Evolutionary conservation across 257 asterid genomes (phyloP).

Genomic region (Lantana camara): DNA sequence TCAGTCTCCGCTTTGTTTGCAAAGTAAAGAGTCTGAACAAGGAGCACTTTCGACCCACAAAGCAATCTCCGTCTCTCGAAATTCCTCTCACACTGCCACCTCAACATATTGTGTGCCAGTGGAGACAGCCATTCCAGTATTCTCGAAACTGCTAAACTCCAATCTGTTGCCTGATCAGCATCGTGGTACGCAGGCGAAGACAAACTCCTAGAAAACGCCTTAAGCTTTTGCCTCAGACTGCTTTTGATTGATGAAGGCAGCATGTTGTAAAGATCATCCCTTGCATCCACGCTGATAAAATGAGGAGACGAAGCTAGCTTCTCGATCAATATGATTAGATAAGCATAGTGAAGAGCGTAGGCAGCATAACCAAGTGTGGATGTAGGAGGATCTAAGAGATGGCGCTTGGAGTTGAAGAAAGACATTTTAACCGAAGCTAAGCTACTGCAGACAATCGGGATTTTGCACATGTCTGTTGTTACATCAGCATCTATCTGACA

Average conservation of each 20-base stretch:
- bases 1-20: conserved; percentile 63
- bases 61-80: conserved; percentile 61
- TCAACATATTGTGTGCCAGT: conserved; percentile 70
- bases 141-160: conserved; percentile 51
- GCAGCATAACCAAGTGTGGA: conserved; percentile 70
- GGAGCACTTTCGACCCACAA: conserved; percentile 66
- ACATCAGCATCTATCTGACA: conserved; percentile 25
- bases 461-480: conserved; percentile 12
- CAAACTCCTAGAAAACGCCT: conserved; percentile 31
- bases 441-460: conserved; percentile 21
- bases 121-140: conserved; percentile 79
- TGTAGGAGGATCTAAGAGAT: conserved; percentile 37
- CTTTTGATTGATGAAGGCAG: conserved; percentile 61
- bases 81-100: conserved; percentile 78
- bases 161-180: conserved; percentile 58
- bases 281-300: conserved; percentile 62
- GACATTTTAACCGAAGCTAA: conserved; percentile 24
- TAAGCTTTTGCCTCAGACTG: conserved; percentile 51
- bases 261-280: conserved; percentile 81
- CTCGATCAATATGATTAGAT: conserved; percentile 59
- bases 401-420: conserved; percentile 44
- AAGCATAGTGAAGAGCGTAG: conserved; percentile 70
- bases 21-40: conserved; percentile 80
- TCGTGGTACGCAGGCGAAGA: conserved; percentile 48
- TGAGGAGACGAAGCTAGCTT: conserved; percentile 69